Conservation (phyloP, 2,329 filamentous ascomycete species). For the Hypoxylon sp. region DNA sequence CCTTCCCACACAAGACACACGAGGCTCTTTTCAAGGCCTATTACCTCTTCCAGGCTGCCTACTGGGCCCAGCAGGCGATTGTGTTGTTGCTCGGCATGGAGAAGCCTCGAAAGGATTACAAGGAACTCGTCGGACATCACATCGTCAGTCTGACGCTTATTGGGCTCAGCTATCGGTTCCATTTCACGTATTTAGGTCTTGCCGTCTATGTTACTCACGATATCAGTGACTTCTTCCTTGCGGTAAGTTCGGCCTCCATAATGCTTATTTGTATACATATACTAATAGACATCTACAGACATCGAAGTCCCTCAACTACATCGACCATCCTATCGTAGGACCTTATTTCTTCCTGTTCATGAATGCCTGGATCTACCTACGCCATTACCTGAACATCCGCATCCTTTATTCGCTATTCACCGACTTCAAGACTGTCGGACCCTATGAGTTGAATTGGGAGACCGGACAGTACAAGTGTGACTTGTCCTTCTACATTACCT, state of each 20-base stretch:
- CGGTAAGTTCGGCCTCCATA: too few relatives aligned
- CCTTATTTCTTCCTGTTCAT: conserved; percentile 89
- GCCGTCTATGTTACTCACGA: conserved; percentile 96
- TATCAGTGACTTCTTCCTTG: conserved; percentile 94
- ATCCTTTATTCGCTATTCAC: conserved; percentile 80
- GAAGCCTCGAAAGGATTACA: conserved; percentile 94
- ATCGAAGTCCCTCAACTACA: conserved; percentile 90
- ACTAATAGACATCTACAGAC: conserved; percentile 61
- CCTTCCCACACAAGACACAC: conserved; percentile 84
- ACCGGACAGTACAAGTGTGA: conserved; percentile 80
- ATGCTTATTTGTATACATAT: too few relatives aligned
- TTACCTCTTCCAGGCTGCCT: conserved; percentile 92
- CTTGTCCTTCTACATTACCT: conserved; percentile 73
- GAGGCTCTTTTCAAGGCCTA: conserved; percentile 90
- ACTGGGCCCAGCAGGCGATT: conserved; percentile 95
- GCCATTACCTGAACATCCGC: conserved; percentile 82
- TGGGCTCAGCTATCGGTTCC: conserved; percentile 88
- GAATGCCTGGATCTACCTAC: conserved; percentile 85
- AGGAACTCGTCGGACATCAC: conserved; percentile 90
- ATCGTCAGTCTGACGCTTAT: conserved; percentile 89
- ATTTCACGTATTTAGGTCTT: conserved; percentile 94
- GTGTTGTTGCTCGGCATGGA: conserved; percentile 87
- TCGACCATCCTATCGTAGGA: conserved; percentile 79
- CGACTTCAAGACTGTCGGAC: conserved; percentile 77
- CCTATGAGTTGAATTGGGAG: conserved; percentile 80